Evolutionary conservation across 805 yeast genomes (phyloP).

Genomic region (Starmerella bacillaris): DNA sequence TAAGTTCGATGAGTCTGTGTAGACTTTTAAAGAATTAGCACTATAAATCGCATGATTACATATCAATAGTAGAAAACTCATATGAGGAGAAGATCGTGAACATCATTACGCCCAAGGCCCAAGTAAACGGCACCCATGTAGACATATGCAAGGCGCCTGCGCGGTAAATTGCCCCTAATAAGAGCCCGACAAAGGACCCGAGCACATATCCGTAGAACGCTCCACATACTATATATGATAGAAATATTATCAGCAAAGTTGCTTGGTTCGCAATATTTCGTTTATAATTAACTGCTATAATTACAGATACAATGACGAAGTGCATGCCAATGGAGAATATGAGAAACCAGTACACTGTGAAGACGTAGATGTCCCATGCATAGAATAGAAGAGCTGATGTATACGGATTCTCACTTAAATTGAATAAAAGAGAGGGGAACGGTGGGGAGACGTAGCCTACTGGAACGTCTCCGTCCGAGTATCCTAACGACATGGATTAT

Average conservation of each 20-base stretch:
- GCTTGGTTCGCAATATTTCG: constrained; percentile 19
- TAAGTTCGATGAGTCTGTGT: too few relatives aligned
- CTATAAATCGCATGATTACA: too few relatives aligned
- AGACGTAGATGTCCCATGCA: constrained; percentile 57
- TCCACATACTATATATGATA: constrained; percentile 25
- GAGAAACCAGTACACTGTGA: constrained; percentile 67
- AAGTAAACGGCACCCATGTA: constrained; percentile 84
- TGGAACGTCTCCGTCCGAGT: constrained; percentile 31
- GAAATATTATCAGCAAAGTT: constrained; percentile 25
- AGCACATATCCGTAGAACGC: constrained; percentile 36
- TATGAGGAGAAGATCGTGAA: constrained; percentile 52
- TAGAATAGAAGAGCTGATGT: constrained; percentile 45
- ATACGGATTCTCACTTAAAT: constrained; percentile 20
- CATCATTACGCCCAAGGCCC: constrained; percentile 52
- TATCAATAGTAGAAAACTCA: constrained; percentile 30
- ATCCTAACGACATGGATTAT: constrained; percentile 12
- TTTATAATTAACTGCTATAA: constrained; percentile 34
- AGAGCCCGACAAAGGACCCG: constrained; percentile 62
- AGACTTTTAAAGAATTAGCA: too few relatives aligned
- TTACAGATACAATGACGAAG: constrained; percentile 43
- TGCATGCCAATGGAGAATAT: constrained; percentile 50
- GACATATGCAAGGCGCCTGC: constrained; percentile 77
- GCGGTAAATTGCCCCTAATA: constrained; percentile 55
- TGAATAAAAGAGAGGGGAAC: constrained; percentile 50
- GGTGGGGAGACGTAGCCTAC: constrained; percentile 63